These are phyloP conservation scores for Paulownia fortunei DNA, from an alignment of 257 asterid species.

Conservation along the genomic window DNA sequence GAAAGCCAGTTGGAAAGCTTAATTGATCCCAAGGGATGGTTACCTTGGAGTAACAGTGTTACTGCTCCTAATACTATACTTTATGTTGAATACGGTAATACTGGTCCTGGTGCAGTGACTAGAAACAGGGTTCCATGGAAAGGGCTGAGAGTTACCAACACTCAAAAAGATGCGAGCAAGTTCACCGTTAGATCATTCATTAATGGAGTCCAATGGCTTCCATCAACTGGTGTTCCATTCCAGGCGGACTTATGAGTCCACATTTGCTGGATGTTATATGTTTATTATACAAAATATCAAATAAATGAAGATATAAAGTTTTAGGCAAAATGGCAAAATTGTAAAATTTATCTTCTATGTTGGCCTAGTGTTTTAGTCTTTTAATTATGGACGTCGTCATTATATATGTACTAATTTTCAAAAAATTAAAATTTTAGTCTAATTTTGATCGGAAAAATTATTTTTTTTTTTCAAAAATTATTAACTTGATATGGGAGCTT, in stretches of 20 bases:
- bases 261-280: neutral
- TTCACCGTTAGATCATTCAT: conserved; percentile 29
- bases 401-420: too few species aligned
- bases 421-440: too few species aligned
- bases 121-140: conserved; percentile 40
- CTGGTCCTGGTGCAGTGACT: conserved; percentile 39
- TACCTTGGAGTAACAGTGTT: conserved; percentile 10
- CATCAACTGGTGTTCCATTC: conserved; percentile 28
- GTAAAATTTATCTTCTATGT: too few species aligned
- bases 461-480: too few species aligned
- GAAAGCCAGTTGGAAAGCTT: conserved; percentile 27
- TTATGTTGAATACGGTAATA: conserved; percentile 39
- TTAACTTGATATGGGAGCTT: too few species aligned
- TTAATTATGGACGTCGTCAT: too few species aligned
- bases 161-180: neutral
- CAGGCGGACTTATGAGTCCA: conserved; percentile 4
- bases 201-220: conserved; percentile 26
- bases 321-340: too few species aligned
- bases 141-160: conserved; percentile 9
- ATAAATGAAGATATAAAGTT: too few species aligned
- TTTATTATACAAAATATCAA: too few species aligned
- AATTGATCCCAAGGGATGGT: conserved; percentile 45
- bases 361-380: too few species aligned
- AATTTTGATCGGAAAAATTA: too few species aligned
- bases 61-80: conserved; percentile 33